Evolutionary conservation across 108 stramenopile genomes (phyloP).

Genomic region (Cylindrotheca fusiformis): DNA sequence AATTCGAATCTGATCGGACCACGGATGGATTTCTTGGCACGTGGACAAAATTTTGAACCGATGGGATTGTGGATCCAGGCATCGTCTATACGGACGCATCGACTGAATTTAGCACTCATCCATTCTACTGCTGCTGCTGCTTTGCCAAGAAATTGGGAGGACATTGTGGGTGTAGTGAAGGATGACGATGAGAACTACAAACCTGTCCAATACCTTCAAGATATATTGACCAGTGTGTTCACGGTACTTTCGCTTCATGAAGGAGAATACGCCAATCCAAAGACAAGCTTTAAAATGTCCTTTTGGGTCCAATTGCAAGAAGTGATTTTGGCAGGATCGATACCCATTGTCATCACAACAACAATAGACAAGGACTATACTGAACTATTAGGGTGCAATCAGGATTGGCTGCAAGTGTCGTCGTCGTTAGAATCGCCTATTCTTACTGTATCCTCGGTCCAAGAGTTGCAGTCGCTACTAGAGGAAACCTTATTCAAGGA

Average conservation of each 20-base stretch:
- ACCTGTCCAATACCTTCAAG: neutral
- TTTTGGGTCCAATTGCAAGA: neutral
- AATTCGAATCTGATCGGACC: too few relatives aligned
- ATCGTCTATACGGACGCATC: too few relatives aligned
- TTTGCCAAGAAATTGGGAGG: too few relatives aligned
- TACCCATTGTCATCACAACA: neutral
- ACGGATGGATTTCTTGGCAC: too few relatives aligned
- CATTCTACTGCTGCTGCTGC: too few relatives aligned
- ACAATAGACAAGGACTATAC: neutral
- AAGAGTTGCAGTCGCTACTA: neutral
- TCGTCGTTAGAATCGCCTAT: neutral
- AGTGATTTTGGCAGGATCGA: neutral
- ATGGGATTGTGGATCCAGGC: too few relatives aligned
- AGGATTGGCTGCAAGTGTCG: neutral
- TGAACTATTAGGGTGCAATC: neutral
- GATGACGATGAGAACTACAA: neutral
- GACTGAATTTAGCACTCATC: too few relatives aligned
- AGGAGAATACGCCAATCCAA: neutral
- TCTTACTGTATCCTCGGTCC: neutral
- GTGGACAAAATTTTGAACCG: too few relatives aligned
- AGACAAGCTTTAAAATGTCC: neutral
- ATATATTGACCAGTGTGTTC: neutral
- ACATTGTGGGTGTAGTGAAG: too few relatives aligned
- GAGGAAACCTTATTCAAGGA: neutral
- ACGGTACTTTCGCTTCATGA: neutral